phyloP scores from a whole-genome alignment of 768 basidiomycete species.

The Nidularia sp. region DNA sequence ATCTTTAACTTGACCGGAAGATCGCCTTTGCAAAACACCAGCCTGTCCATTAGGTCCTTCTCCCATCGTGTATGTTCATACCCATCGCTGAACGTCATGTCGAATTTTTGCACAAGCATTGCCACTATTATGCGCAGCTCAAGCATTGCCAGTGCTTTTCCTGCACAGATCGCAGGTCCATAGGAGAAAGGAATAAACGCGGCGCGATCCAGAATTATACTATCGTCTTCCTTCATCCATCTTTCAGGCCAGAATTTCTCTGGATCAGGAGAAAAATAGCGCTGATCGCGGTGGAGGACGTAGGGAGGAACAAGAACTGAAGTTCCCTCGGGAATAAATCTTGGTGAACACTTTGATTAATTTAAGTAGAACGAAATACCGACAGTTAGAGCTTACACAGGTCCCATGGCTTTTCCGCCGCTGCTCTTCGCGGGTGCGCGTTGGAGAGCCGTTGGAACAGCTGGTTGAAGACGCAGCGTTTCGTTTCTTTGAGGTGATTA shows the following conservation, averaged over 20 bases:
- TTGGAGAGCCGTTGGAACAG: slow-evolving; percentile 26
- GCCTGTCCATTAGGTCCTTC: slow-evolving; percentile 5
- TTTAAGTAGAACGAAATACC: not conserved
- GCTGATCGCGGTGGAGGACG: slow-evolving; percentile 36
- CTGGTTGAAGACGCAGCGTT: slow-evolving; percentile 30
- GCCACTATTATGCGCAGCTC: slow-evolving; percentile 2
- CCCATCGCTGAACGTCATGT: slow-evolving; percentile 6
- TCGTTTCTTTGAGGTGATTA: slow-evolving; percentile 23
- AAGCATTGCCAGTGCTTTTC: not conserved
- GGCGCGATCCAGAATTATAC: not conserved
- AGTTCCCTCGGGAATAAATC: slow-evolving; percentile 39
- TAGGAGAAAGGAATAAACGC: not conserved
- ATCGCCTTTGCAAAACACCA: slow-evolving; percentile 7
- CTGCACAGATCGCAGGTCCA: not conserved
- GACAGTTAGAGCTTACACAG: not conserved
- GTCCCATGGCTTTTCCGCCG: slow-evolving; percentile 25
- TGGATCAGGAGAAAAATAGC: slow-evolving; percentile 33
- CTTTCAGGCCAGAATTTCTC: slow-evolving; percentile 25
- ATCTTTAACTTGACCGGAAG: slow-evolving; percentile 1
- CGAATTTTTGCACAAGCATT: slow-evolving; percentile 4
- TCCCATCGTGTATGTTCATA: slow-evolving; percentile 8
- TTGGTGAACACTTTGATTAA: slow-evolving; percentile 8
- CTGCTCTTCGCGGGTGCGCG: slow-evolving; percentile 24
- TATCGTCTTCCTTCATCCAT: not conserved
- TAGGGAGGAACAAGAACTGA: slow-evolving; percentile 34